phyloP scores from a whole-genome alignment of 108 stramenopile genomes.

The Skeletonema menzelii region DNA sequence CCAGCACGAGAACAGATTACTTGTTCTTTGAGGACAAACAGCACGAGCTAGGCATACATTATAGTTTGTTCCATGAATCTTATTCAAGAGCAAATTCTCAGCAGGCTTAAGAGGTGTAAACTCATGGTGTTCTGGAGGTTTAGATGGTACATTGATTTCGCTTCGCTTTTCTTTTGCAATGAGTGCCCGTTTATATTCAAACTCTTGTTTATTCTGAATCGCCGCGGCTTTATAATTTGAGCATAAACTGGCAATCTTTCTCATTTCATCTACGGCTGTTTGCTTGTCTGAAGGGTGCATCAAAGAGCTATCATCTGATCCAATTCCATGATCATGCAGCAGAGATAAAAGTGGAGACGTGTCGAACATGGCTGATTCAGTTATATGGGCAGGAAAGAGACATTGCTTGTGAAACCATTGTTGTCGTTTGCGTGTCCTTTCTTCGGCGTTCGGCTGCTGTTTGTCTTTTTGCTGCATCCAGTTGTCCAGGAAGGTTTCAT shows the following conservation, averaged over 20 bases:
- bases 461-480: not conserved
- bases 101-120: slow-evolving; percentile 19
- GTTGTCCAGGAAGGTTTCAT: not conserved
- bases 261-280: slow-evolving; percentile 7
- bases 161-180: not conserved
- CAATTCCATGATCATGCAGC: not conserved
- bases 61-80: slow-evolving; percentile 27
- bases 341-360: slow-evolving; percentile 12
- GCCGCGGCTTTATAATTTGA: slow-evolving; percentile 20
- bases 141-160: not conserved
- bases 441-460: not conserved
- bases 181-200: slow-evolving; percentile 16
- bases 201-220: slow-evolving; percentile 1
- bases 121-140: slow-evolving; percentile 25
- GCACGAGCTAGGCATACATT: slow-evolving; percentile 15
- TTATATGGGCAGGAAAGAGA: slow-evolving; percentile 20
- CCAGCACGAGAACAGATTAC: slow-evolving; percentile 19
- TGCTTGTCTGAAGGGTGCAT: not conserved
- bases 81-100: slow-evolving; percentile 17
- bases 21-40: slow-evolving; percentile 26
- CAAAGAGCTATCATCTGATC: not conserved
- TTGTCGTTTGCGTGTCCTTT: not conserved
- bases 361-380: slow-evolving; percentile 13
- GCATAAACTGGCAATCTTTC: slow-evolving; percentile 14
- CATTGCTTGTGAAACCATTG: slow-evolving; percentile 16